Base-by-base conservation (phyloP, 1,139 yeast genomes). In the Waltiozyma sp. region DNA sequence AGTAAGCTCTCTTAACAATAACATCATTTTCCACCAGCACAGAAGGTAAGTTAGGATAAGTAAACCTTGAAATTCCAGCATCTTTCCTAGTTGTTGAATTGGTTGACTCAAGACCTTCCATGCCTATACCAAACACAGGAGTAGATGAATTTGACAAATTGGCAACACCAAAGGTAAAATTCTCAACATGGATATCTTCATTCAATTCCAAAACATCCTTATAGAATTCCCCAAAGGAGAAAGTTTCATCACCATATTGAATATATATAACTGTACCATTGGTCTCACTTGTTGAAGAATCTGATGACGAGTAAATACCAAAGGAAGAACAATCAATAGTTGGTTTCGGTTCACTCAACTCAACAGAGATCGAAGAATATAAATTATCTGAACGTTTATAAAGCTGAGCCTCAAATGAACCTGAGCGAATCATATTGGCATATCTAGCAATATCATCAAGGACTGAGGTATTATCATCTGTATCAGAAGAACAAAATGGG, bases 41-140 rank as follows among this genome's bases (percentile, higher is more conserved):
- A 40, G 67, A 45, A 2, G 91, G 91, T 42, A 80, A 64, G 55
- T 80, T 79, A 38, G 70, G 66, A 56, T 79, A 78, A 15, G 60
- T 49, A 46, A 60, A 51, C 28, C 51, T 47, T 3, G 38, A 26
- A 6, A 47, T 24, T 2, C 48, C 15, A 2, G 41, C 40, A 9
- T 47, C 41, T n/a, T 48, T 23, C 34, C 34, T 31, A 7, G n/a
- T 15, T 14, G 65, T 57, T 4, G 63, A 53, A 43, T 58, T 59
- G 1, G 71, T 67, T 3, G 73, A 65, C 55, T 78, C 83, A 45
- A 73, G 60, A 1, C 72, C 76, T 8, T 70, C 63, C 28, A 77
- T 68, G 9, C 84, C 84, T 49, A 80, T 73, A 40, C 87, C 88
- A 39, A 79, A 64, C 31, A 80, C 82, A 47, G 83, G 82, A 48